Percentiles rank a stretch among this genome's conserved stretches.
phyloP scores from a whole-genome alignment of 192 early-diverging fungal species.

The Rhizoclosmatium globosum region DNA sequence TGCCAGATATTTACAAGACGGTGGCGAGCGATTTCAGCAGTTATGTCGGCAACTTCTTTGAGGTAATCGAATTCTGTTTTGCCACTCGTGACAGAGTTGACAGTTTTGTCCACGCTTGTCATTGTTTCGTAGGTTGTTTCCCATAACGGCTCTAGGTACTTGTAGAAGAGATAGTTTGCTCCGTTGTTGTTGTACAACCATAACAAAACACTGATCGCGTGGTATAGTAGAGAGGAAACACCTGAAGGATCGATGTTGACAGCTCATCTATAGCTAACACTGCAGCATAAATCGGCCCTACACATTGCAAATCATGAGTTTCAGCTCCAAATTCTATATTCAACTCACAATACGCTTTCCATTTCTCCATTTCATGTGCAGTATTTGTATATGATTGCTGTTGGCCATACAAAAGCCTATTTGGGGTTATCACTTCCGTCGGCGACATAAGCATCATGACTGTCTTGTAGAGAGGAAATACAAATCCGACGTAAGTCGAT shows the following conservation, averaged over 20 bases:
- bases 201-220: conserved; percentile 25
- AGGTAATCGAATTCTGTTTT: conserved; percentile 25
- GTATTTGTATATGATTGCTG: neutral
- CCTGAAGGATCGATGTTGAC: neutral
- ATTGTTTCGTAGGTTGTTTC: conserved; percentile 3
- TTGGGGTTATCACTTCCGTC: neutral
- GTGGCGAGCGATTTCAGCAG: conserved; percentile 18
- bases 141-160: conserved; percentile 30
- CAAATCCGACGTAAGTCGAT: conserved; percentile 29
- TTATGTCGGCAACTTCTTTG: conserved; percentile 7
- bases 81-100: neutral
- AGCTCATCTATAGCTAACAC: conserved; percentile 10
- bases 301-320: neutral
- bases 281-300: conserved; percentile 19
- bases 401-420: neutral
- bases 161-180: conserved; percentile 14
- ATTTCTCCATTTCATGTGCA: conserved; percentile 8
- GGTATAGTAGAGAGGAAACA: conserved; percentile 23
- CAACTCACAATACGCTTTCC: conserved; percentile 26
- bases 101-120: conserved; percentile 1
- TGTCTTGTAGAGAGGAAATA: conserved; percentile 22
- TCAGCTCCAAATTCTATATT: neutral
- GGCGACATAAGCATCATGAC: conserved; percentile 6
- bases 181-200: conserved; percentile 30
- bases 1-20: conserved; percentile 12